A percentile compares a stretch with the other conserved stretches of the same genome.
phyloP scores from a whole-genome alignment of 176 grass and related monocot species.

The maize (Zea mays) region DNA sequence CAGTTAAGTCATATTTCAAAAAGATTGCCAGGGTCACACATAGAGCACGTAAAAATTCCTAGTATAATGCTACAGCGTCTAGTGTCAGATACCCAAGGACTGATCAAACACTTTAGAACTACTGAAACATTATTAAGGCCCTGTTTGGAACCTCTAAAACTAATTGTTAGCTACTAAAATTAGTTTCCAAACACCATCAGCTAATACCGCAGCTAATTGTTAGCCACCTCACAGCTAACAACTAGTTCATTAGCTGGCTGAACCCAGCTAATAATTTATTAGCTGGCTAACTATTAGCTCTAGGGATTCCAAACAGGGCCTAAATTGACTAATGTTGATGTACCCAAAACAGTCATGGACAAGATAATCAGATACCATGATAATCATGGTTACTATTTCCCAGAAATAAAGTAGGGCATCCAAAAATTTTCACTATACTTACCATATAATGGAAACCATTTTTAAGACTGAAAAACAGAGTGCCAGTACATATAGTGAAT shows the following conservation, averaged over 20 bases:
- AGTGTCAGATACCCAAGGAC: neutral
- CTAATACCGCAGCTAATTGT: no score
- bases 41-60: neutral
- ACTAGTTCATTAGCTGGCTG: no score
- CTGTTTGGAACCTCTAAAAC: no score
- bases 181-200: no score
- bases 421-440: neutral
- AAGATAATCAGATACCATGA: neutral
- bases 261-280: no score
- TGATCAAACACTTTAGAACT: neutral
- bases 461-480: neutral
- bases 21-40: constrained; percentile 10
- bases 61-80: neutral
- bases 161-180: neutral
- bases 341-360: neutral
- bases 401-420: neutral
- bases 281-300: no score
- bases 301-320: no score
- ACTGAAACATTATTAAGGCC: neutral
- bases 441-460: neutral
- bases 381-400: neutral
- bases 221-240: no score
- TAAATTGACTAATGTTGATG: neutral
- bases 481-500: neutral
- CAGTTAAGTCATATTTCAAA: neutral